Conservation (phyloP, 495 filamentous ascomycete genomes). For the Penicillium roqueforti region DNA sequence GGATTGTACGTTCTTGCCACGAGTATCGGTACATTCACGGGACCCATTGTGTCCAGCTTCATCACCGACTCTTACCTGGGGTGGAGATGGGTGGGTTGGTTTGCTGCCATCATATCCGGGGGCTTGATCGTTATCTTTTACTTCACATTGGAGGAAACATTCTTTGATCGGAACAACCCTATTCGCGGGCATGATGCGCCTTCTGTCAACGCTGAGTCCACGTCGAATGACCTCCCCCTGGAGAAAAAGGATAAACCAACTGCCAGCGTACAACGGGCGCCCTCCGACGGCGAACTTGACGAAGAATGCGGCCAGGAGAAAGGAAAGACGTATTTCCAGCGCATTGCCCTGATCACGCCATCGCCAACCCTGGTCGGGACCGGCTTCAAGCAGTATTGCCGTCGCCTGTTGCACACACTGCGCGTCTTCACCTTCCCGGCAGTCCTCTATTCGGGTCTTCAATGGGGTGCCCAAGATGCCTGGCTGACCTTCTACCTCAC, state of each 20-base stretch:
- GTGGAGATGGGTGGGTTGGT: constrained; percentile 34
- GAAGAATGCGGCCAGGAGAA: constrained; percentile 15
- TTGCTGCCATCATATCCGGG: constrained; percentile 27
- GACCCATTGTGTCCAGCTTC: constrained; percentile 29
- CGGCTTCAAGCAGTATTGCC: constrained; percentile 27
- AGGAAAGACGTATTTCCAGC: constrained; percentile 24
- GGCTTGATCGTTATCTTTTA: constrained; percentile 19
- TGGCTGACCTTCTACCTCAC: constrained; percentile 40
- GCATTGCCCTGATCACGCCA: constrained; percentile 29
- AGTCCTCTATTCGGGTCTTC: constrained; percentile 30
- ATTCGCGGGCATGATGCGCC: constrained; percentile 9
- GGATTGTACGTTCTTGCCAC: constrained; percentile 29
- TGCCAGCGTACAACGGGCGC: background rate
- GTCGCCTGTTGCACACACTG: constrained; percentile 23
- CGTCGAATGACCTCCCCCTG: background rate
- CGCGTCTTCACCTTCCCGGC: constrained; percentile 34
- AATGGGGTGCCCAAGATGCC: constrained; percentile 38
- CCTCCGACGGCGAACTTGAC: background rate
- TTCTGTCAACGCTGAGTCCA: background rate
- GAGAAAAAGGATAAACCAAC: constrained; percentile 5
- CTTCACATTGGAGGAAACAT: constrained; percentile 27
- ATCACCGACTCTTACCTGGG: constrained; percentile 21
- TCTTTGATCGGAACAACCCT: constrained; percentile 22
- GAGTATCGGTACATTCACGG: constrained; percentile 30
- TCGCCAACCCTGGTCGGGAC: constrained; percentile 23